Evolutionary conservation across 805 yeast species (phyloP), one percentile per base, ranked within the genome.

Genomic region (Kazachstania taianensis): DNA sequence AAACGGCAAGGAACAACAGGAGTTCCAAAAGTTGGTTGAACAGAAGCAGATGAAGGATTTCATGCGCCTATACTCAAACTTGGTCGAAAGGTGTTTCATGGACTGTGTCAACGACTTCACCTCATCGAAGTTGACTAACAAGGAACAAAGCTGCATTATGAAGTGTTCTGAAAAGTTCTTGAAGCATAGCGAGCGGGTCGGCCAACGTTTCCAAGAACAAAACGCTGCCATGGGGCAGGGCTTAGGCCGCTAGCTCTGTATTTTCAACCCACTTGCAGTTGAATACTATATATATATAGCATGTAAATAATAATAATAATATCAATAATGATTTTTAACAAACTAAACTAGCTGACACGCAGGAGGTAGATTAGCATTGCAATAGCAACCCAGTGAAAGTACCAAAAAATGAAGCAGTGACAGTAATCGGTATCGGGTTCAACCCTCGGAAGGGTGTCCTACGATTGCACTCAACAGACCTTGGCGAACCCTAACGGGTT

Each of bases 91-190:
- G 70, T 92, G 99, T 70, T 92, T 92, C 70, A 75, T 76, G 42
- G 97, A 92, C 67, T 92, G 99, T 69, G 96, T 92, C 59, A 89
- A 87, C 62, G 98, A 92, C 63, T 89, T 92, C 76, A 92, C 99
- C 40, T 85, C 97, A 29, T 78, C 80, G 58, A 75, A 77, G 56
- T 73, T 92, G 58, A 78, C 94, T 43, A 62, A 76, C 53, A 84
- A 81, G 69, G 99, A 92, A 64, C 77, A 76, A 46, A 54, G 76
- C 18, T 92, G 99, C 67, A 74, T 92, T 43, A 69, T 75, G 70
- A 82, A 81, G 63, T 92, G 99, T 63, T 81, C 96, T 33, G 97
- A 89, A 65, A 92, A 92, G 71, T 92, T 92, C 75, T 73, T 92
- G 69, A 92, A 92, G 62, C 97, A 89, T 70, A 78, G 89, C 63